Percentiles rank a stretch among this genome's conserved stretches.
Conservation (phyloP, 805 yeast genomes). For the Candida cerambycidarum region DNA sequence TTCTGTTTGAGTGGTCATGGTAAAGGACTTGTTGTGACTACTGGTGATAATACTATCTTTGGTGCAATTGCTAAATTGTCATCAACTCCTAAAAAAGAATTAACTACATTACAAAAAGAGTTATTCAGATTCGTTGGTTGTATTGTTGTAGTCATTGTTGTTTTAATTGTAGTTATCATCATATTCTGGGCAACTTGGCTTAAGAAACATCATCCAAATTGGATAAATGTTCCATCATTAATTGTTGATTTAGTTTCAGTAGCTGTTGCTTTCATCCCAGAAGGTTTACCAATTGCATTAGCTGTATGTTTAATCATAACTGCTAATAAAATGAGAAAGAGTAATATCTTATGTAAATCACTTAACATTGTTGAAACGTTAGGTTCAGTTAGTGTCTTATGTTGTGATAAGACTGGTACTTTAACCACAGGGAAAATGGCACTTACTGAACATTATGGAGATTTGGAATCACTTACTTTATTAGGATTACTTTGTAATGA, state of each 20-base stretch:
- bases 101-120: conserved; percentile 45
- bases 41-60: conserved; percentile 46
- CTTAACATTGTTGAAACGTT: conserved; percentile 54
- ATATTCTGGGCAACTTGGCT: conserved; percentile 48
- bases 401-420: conserved; percentile 46
- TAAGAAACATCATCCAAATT: conserved; percentile 34
- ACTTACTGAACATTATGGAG: conserved; percentile 25
- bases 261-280: conserved; percentile 52
- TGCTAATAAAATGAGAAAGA: conserved; percentile 45
- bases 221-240: conserved; percentile 42
- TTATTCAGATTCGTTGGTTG: conserved; percentile 35
- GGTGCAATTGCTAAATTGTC: conserved; percentile 47
- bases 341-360: conserved; percentile 46
- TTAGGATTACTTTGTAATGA: conserved; percentile 37
- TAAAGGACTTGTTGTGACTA: conserved; percentile 42
- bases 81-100: conserved; percentile 36
- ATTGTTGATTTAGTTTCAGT: conserved; percentile 46
- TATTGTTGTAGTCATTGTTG: conserved; percentile 23
- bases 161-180: conserved; percentile 28
- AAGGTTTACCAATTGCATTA: conserved; percentile 52
- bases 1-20: conserved; percentile 45
- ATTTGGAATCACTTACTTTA: conserved; percentile 12
- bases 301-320: conserved; percentile 50
- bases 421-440: conserved; percentile 52
- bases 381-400: conserved; percentile 51